A percentile compares a stretch with the other conserved stretches of the same genome.
phyloP scores from a whole-genome alignment of 1,284 basidiomycete genomes.

The Coriolopsis trogii region DNA sequence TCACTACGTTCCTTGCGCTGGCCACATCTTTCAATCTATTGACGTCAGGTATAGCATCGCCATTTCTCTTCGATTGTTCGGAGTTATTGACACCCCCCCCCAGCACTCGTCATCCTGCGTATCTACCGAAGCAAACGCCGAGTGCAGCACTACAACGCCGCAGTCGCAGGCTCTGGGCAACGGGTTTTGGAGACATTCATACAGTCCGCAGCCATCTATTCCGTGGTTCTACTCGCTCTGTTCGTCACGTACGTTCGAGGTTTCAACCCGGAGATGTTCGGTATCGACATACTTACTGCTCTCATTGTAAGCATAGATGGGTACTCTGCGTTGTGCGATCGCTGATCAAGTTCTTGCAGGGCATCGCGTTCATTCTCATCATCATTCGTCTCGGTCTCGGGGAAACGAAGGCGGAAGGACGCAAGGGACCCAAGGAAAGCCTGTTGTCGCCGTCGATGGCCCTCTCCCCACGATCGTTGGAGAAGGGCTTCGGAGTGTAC shows the following conservation, averaged over 20 bases:
- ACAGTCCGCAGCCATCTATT: conserved; percentile 18
- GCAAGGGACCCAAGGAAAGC: not conserved
- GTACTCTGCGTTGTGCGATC: not conserved
- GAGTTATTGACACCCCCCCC: not conserved
- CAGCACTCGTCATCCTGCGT: conserved; percentile 3
- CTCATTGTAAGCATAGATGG: not conserved
- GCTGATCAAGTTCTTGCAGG: not conserved
- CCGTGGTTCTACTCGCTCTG: conserved; percentile 13
- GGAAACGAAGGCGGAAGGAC: not conserved
- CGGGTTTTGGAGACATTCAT: conserved; percentile 16
- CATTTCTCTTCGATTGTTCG: not conserved
- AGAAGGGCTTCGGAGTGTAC: too few species aligned
- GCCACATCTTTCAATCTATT: not conserved
- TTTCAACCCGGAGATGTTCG: conserved; percentile 7
- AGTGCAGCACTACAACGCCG: not conserved
- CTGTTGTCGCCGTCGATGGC: not conserved
- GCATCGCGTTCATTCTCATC: conserved; percentile 1
- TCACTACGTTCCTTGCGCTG: conserved; percentile 1
- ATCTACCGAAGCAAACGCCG: conserved; percentile 4
- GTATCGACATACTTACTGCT: not conserved
- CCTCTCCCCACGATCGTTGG: not conserved
- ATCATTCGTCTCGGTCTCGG: not conserved
- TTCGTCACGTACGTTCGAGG: conserved; percentile 11
- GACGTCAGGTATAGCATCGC: not conserved
- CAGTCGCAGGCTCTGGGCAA: not conserved